These are phyloP conservation scores for Ilex aquifolium DNA, from an alignment of 257 asterid species.

Conservation along the genomic window DNA sequence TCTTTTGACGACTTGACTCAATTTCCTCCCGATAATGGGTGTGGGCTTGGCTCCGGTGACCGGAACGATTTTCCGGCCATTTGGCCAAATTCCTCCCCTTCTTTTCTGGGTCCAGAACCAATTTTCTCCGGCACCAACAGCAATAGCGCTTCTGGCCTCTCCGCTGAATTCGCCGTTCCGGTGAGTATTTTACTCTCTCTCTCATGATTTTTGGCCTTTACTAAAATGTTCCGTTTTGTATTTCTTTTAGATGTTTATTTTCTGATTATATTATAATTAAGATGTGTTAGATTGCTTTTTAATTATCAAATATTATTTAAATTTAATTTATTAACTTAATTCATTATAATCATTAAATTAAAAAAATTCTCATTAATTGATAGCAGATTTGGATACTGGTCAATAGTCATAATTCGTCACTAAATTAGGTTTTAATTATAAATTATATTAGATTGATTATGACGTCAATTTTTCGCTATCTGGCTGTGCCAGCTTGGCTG, in stretches of 20 bases:
- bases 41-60: conserved; percentile 43
- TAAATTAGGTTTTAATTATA: too few relatives aligned
- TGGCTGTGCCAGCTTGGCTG: too few relatives aligned
- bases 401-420: too few relatives aligned
- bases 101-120: conserved; percentile 42
- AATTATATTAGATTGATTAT: too few relatives aligned
- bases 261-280: background rate
- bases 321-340: too few relatives aligned
- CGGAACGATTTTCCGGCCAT: conserved; percentile 53
- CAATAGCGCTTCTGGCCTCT: conserved; percentile 46
- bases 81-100: conserved; percentile 42
- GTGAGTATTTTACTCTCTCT: conserved; percentile 22
- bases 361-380: too few relatives aligned
- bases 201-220: background rate
- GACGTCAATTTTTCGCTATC: too few relatives aligned
- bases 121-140: conserved; percentile 41
- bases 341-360: too few relatives aligned
- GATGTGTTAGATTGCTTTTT: background rate
- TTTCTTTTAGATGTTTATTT: background rate
- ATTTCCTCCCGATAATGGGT: conserved; percentile 69
- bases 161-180: conserved; percentile 85
- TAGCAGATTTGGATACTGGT: too few relatives aligned
- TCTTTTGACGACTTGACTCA: conserved; percentile 88
- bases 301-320: too few relatives aligned
- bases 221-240: background rate